Conservation (phyloP, 208 protist genomes). For the Wallacemonas sp. region DNA sequence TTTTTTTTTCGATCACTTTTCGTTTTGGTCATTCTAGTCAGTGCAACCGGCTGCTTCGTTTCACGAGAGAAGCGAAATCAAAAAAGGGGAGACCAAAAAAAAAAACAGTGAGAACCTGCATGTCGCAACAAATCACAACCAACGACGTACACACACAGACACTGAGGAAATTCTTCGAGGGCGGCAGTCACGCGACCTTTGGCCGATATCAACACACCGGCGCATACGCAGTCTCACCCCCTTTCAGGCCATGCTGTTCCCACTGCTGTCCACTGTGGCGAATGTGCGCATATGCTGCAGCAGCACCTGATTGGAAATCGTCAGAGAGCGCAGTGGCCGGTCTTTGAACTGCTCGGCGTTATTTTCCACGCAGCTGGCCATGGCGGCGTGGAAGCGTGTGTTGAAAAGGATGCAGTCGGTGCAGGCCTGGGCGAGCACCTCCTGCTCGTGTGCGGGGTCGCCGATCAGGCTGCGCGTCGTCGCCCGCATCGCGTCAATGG, state of each 20-base stretch:
- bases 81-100: constrained; percentile 10
- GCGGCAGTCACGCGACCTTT: background rate
- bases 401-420: constrained; percentile 84
- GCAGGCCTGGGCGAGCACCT: constrained; percentile 75
- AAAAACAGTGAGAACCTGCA: no score
- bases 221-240: background rate
- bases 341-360: constrained; percentile 27
- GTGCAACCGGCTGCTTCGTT: background rate
- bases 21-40: background rate
- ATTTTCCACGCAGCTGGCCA: constrained; percentile 36
- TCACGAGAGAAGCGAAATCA: background rate
- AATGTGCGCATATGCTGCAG: constrained; percentile 83
- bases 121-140: no score
- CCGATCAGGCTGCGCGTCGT: constrained; percentile 42
- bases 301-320: constrained; percentile 78
- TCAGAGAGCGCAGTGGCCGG: constrained; percentile 44
- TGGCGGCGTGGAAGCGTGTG: constrained; percentile 59
- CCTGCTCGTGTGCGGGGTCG: constrained; percentile 42
- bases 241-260: constrained; percentile 2
- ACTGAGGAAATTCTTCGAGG: no score
- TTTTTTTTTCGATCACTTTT: no score
- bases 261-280: constrained; percentile 29
- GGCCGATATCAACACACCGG: background rate
- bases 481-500: constrained; percentile 43
- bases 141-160: no score